Evolutionary conservation across 495 filamentous ascomycete species (phyloP).

Genomic region (Sordaria brevicollis): DNA sequence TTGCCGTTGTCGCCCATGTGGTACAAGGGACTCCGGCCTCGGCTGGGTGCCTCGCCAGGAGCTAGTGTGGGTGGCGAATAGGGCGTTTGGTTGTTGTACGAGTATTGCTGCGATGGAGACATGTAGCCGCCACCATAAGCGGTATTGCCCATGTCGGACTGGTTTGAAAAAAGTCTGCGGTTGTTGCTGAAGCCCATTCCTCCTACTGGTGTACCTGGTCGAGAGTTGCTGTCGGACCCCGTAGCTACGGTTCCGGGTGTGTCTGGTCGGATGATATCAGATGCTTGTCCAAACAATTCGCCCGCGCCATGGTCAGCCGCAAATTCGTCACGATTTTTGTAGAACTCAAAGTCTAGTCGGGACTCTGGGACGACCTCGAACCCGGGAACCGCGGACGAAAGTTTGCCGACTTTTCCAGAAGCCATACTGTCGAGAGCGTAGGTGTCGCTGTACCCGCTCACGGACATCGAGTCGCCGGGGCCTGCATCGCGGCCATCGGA

Average conservation of each 20-base stretch:
- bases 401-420: slow-evolving; percentile 61
- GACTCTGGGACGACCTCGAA: slow-evolving; percentile 88
- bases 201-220: slow-evolving; percentile 31
- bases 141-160: slow-evolving; percentile 8
- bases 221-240: slow-evolving; percentile 23
- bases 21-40: slow-evolving; percentile 30
- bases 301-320: slow-evolving; percentile 75
- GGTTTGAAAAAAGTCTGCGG: slow-evolving; percentile 9
- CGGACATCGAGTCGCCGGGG: slow-evolving; percentile 49
- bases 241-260: slow-evolving; percentile 49
- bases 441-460: slow-evolving; percentile 57
- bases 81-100: slow-evolving; percentile 4
- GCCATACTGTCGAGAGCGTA: slow-evolving; percentile 73
- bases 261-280: slow-evolving; percentile 56
- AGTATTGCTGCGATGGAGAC: slow-evolving; percentile 7
- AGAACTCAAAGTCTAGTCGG: slow-evolving; percentile 88
- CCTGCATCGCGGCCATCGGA: slow-evolving; percentile 39
- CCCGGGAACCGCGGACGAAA: slow-evolving; percentile 34
- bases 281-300: slow-evolving; percentile 55
- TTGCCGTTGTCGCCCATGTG: slow-evolving; percentile 33
- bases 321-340: slow-evolving; percentile 83
- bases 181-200: slow-evolving; percentile 22
- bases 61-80: slow-evolving; percentile 6
- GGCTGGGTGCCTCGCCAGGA: slow-evolving; percentile 5
- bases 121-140: slow-evolving; percentile 10